phyloP scores from a whole-genome alignment of 257 asterid species.

The Coffea canephora region DNA sequence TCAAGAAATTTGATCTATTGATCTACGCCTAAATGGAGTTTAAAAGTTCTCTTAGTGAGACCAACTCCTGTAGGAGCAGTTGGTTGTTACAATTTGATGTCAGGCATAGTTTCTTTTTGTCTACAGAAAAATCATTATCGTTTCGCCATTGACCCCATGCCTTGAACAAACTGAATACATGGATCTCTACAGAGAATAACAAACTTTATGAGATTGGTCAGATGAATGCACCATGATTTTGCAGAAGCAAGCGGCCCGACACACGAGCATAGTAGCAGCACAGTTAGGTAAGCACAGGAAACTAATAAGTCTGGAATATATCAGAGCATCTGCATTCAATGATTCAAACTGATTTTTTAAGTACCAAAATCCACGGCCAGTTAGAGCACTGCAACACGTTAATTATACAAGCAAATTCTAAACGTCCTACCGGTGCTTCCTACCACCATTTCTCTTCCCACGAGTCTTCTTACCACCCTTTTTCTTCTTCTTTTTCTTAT shows the following conservation, averaged over 20 bases:
- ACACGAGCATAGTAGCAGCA: not conserved
- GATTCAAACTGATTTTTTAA: not conserved
- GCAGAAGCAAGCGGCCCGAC: not conserved
- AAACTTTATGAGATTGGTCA: not conserved
- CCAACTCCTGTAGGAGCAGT: too few relatives aligned
- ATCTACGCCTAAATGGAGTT: too few relatives aligned
- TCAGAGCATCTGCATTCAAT: not conserved
- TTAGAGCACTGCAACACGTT: not conserved
- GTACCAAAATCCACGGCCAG: not conserved
- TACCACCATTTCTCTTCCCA: slow-evolving; percentile 56
- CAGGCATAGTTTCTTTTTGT: not conserved
- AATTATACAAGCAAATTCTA: not conserved
- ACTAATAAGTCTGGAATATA: too few relatives aligned
- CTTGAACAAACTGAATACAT: not conserved
- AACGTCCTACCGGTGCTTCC: slow-evolving; percentile 41
- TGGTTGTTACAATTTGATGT: not conserved
- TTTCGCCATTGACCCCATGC: not conserved
- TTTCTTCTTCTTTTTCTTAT: slow-evolving; percentile 55
- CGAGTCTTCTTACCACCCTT: slow-evolving; percentile 53
- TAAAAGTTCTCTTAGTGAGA: too few relatives aligned
- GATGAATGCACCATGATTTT: not conserved
- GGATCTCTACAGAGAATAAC: not conserved
- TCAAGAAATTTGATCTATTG: too few relatives aligned
- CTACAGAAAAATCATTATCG: not conserved
- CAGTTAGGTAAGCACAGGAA: not conserved